These are phyloP conservation scores for Elaphomyces granulatus DNA, from an alignment of 495 filamentous ascomycete species.

Conservation along the genomic window DNA sequence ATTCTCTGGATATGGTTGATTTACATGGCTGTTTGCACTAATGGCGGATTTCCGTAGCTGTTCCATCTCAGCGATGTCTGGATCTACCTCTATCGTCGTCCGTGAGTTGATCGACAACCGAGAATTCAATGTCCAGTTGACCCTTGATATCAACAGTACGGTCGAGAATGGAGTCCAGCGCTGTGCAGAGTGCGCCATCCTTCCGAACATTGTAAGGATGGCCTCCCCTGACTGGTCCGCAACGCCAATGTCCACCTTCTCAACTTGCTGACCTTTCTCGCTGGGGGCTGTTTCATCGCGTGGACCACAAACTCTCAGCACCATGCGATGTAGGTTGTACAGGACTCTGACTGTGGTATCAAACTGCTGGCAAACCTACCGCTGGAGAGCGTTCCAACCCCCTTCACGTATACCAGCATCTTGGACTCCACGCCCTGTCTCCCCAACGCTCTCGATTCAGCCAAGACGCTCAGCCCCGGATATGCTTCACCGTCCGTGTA, in stretches of 20 bases:
- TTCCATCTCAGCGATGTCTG: constrained; percentile 38
- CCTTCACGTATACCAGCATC: constrained; percentile 34
- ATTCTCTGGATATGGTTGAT: constrained; percentile 35
- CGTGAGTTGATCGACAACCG: constrained; percentile 29
- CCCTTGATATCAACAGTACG: constrained; percentile 40
- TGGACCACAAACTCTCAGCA: too few species aligned
- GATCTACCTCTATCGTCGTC: constrained; percentile 44
- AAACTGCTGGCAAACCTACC: too few species aligned
- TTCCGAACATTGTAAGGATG: constrained; percentile 39
- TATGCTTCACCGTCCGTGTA: constrained; percentile 19
- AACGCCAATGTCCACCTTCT: constrained; percentile 37
- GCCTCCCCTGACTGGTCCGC: constrained; percentile 47
- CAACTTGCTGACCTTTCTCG: constrained; percentile 19
- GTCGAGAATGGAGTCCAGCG: constrained; percentile 39
- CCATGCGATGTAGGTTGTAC: too few species aligned
- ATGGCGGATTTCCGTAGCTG: constrained; percentile 41
- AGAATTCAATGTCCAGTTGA: constrained; percentile 24
- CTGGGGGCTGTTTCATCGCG: constrained; percentile 26
- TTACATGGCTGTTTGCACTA: constrained; percentile 33
- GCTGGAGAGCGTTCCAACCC: constrained; percentile 28
- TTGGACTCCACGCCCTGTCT: constrained; percentile 21
- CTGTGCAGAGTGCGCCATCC: constrained; percentile 31
- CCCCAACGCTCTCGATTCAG: constrained; percentile 29
- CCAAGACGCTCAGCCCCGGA: constrained; percentile 29
- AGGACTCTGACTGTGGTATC: too few species aligned